Base-by-base conservation (phyloP, 352 stramenopile genomes). In the Blastocystis sp. region DNA sequence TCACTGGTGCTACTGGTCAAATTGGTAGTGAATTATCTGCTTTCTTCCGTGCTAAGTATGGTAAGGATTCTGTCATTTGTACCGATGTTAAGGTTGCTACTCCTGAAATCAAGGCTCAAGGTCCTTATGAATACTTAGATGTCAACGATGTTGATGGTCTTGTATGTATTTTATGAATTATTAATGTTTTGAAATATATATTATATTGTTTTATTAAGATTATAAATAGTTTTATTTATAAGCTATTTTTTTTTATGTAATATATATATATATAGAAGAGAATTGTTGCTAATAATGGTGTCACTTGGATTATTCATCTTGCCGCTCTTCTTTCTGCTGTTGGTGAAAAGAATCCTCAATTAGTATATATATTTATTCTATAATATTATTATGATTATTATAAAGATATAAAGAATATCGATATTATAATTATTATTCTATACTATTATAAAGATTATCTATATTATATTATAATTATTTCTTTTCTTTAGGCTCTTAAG, bases 261-360 rank as follows among this genome's bases (percentile, higher is more conserved):
- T 24, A 66, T n/a, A 23, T 21, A 11, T 55, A 68, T 42, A 65
- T 40, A 18, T 70, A 88, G 21, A 73, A 72, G 21, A 77, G 80
- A 13, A 81, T 89, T 39, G 77, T 87, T 33, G 55, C 82, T 1
- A 81, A 90, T 69, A 73, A 89, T 25, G 77, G 75, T 44, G 68
- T 90, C 10, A 74, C 83, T 70, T 84, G 75, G 21, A 83, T 90
- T 44, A 73, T 90, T 33, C 81, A 91, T 74, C 80, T 89, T 68
- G 81, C 79, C 44, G 84, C 81, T 55, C 65, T 91, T 55, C 70
- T 91, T 24, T 86, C 77, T 37, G 81, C 81, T 21, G 72, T 86
- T 27, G 81, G 81, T 28, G 81, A 91, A 67, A 82, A 84, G 59
- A 85, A 89, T 64, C 81, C 81, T 23, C 67, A 81, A 57, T 68